Evolutionary conservation across 345 rosid species (phyloP), one percentile per base, ranked within the genome.

Genomic region (Barbarea vulgaris): DNA sequence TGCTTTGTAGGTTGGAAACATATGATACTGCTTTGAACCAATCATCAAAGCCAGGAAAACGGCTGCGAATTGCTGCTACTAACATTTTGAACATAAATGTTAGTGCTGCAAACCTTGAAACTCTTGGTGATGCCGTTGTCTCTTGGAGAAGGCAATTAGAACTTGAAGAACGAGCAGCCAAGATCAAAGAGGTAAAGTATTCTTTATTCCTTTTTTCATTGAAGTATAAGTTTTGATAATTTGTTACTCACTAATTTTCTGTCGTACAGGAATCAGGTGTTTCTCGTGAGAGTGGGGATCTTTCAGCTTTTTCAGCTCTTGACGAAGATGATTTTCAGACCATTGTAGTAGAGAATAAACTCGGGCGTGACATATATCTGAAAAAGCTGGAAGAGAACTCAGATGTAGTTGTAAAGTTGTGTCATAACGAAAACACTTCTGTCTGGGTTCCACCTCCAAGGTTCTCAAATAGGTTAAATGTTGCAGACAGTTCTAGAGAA

Each of bases 281-380:
- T 76, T 80, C 76, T 77, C 72, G 36, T 74, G 84, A 67, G 70
- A 75, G 80, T 18, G 93, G 84, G 81, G 90, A 86, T 69, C 89
- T 83, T 80, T 81, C 81, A 59, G 77, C 84, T 52, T 83, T 85
- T 76, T 95, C 97, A 73, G 99, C 99, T 25, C 81, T 95, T 80
- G 97, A 95, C 73, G 99, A 92, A 80, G 99, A 90, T 80, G 99
- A 95, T 80, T 89, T 87, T 74, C 96, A 88, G 81, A 90, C 96
- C 48, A 78, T 90, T 56, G 80, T 83, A 31, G 84, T 95, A 64
- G 99, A 89, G 79, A 95, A 95, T 86, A 85, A 85, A 78, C 97
- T 95, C 53, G 99, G 99, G 15, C 79, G 83, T 83, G 96, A 90
- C 81, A 75, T 95, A 74, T 87, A 82, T 83, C 68, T 95, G 77